These are phyloP conservation scores for Rhododendron simsii DNA, from an alignment of 148 eudicot species.

Conservation along the genomic window DNA sequence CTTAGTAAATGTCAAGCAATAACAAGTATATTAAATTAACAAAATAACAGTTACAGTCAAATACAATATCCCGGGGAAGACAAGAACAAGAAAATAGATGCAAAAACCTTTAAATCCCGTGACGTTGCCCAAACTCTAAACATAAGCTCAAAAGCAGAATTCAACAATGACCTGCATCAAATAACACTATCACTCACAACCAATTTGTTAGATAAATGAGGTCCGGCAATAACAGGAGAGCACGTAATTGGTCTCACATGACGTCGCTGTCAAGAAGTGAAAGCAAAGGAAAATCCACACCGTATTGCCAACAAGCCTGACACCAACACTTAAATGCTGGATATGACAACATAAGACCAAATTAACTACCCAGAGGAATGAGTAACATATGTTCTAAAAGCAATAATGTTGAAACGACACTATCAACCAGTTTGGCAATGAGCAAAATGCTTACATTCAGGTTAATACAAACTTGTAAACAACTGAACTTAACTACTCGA, in stretches of 20 bases:
- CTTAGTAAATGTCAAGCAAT: not conserved
- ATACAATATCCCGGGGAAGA: not conserved
- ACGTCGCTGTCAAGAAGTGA: slow-evolving; percentile 79
- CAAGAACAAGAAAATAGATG: slow-evolving; percentile 1
- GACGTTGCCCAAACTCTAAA: slow-evolving; percentile 91
- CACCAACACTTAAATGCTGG: slow-evolving; percentile 99
- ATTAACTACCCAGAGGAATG: not conserved
- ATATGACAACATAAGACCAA: slow-evolving; percentile 6
- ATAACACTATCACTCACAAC: slow-evolving; percentile 15
- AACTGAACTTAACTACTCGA: not conserved
- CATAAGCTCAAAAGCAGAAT: slow-evolving; percentile 92
- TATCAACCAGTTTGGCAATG: not conserved
- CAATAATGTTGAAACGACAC: not conserved
- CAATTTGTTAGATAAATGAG: not conserved
- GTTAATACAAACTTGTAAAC: not conserved
- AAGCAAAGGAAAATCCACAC: slow-evolving; percentile 60
- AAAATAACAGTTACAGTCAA: not conserved
- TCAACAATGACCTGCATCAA: slow-evolving; percentile 78
- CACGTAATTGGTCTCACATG: slow-evolving; percentile 50
- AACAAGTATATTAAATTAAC: not conserved
- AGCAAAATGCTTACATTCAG: not conserved
- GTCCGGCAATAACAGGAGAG: slow-evolving; percentile 9
- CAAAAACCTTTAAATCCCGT: slow-evolving; percentile 78
- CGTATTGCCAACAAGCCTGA: slow-evolving; percentile 80
- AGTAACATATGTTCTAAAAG: not conserved